A percentile compares a stretch with the other conserved stretches of the same genome.
These are phyloP conservation scores for Melanomma pulvis-pyrius DNA, from an alignment of 495 filamentous ascomycete species.

Conservation along the genomic window DNA sequence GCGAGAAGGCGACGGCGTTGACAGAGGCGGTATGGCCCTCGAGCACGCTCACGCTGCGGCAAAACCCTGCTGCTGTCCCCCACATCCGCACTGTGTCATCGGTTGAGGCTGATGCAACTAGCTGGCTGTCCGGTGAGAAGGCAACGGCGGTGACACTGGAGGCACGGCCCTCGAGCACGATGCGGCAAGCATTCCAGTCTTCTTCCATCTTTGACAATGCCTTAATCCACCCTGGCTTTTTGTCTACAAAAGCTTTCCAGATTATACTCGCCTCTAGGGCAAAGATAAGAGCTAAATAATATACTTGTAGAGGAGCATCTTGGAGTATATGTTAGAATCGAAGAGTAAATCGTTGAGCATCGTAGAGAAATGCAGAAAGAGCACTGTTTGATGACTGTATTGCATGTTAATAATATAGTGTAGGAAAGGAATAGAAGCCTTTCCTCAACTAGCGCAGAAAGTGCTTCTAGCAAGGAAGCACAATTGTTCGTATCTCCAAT, in stretches of 20 bases:
- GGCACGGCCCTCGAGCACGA: conserved; percentile 29
- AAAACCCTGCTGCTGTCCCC: no score
- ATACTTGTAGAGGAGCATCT: conserved; percentile 42
- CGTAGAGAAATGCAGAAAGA: conserved; percentile 39
- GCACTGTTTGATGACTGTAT: conserved; percentile 3
- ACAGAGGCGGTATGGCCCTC: conserved; percentile 14
- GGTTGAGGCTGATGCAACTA: background rate
- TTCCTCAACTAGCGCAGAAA: conserved; percentile 8
- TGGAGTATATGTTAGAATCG: conserved; percentile 35
- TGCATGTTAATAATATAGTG: conserved; percentile 9
- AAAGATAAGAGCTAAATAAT: conserved; percentile 46
- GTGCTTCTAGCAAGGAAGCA: background rate
- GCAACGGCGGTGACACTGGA: conserved; percentile 10
- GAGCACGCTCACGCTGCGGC: conserved; percentile 17
- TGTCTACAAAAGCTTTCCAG: conserved; percentile 13
- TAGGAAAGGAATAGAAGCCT: background rate
- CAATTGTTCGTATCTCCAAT: conserved; percentile 33
- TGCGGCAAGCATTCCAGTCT: conserved; percentile 25
- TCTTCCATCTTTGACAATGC: conserved; percentile 17
- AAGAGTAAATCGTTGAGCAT: conserved; percentile 47
- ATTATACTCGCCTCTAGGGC: conserved; percentile 39
- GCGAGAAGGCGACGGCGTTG: conserved; percentile 13
- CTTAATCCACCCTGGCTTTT: conserved; percentile 9
- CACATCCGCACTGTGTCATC: no score
- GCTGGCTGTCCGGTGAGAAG: conserved; percentile 12